These are phyloP conservation scores for Claviceps capensis DNA, from an alignment of 2,329 filamentous ascomycete species.

Conservation along the genomic window DNA sequence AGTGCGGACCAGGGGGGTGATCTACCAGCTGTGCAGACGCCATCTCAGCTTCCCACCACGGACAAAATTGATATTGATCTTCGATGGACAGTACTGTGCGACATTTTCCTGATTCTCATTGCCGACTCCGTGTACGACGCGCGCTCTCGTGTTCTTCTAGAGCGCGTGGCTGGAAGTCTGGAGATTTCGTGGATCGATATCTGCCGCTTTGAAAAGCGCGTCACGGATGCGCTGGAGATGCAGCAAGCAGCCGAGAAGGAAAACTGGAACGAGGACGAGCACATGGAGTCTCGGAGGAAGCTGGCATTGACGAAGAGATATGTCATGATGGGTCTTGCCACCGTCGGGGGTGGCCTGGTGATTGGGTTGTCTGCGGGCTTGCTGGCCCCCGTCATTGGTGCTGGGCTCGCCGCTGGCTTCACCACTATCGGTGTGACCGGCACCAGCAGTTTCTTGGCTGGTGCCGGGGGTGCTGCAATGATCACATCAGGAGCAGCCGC, in stretches of 20 bases:
- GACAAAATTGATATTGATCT: constrained; percentile 89
- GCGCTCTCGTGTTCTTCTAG: constrained; percentile 70
- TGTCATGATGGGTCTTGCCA: constrained; percentile 92
- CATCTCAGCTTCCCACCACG: constrained; percentile 67
- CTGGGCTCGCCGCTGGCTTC: constrained; percentile 84
- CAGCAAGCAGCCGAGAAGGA: constrained; percentile 89
- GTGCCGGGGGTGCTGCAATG: constrained; percentile 81
- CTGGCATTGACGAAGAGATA: constrained; percentile 69
- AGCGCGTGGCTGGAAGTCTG: constrained; percentile 67
- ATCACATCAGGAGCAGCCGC: constrained; percentile 83
- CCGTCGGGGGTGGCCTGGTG: constrained; percentile 85
- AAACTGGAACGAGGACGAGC: constrained; percentile 94
- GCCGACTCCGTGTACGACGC: constrained; percentile 91
- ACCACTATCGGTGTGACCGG: constrained; percentile 88
- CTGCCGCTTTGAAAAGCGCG: constrained; percentile 89
- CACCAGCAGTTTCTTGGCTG: constrained; percentile 78
- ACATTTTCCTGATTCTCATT: constrained; percentile 89
- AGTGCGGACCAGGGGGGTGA: constrained; percentile 55
- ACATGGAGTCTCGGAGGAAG: constrained; percentile 78
- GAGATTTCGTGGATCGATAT: constrained; percentile 85
- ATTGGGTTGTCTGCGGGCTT: constrained; percentile 90
- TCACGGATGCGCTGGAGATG: constrained; percentile 95
- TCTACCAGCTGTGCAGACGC: constrained; percentile 65
- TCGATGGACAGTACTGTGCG: constrained; percentile 92
- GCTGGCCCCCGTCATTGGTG: constrained; percentile 84